phyloP scores from a whole-genome alignment of 2,329 filamentous ascomycete genomes.

The Cercospora sp. region DNA sequence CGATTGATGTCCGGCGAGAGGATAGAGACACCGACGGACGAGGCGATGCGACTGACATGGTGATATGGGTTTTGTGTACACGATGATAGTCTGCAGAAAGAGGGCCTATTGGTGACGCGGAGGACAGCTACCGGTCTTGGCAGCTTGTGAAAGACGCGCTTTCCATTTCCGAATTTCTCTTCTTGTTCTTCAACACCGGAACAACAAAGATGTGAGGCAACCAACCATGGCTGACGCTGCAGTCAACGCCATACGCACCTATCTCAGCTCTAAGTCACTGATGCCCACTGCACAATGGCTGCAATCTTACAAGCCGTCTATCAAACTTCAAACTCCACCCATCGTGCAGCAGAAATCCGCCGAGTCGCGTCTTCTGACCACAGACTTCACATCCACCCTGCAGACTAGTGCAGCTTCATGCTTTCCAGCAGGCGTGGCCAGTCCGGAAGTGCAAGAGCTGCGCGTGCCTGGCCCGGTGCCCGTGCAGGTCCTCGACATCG shows the following conservation, averaged over 20 bases:
- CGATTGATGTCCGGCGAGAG: slow-evolving; percentile 67
- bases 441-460: slow-evolving; percentile 56
- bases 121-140: slow-evolving; percentile 6
- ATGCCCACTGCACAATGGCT: slow-evolving; percentile 64
- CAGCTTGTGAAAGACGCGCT: background rate
- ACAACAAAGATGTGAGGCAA: slow-evolving; percentile 19
- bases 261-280: slow-evolving; percentile 41
- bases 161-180: slow-evolving; percentile 6
- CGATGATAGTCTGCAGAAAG: background rate
- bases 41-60: slow-evolving; percentile 62
- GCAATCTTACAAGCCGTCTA: slow-evolving; percentile 59
- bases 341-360: slow-evolving; percentile 75
- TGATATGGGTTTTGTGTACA: slow-evolving; percentile 12
- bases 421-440: slow-evolving; percentile 60
- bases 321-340: slow-evolving; percentile 59
- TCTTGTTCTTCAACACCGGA: slow-evolving; percentile 4
- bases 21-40: slow-evolving; percentile 62
- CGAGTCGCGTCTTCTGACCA: slow-evolving; percentile 74
- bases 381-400: slow-evolving; percentile 69
- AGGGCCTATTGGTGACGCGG: background rate
- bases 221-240: slow-evolving; percentile 16
- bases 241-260: slow-evolving; percentile 17
- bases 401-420: slow-evolving; percentile 43
- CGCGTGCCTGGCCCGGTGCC: slow-evolving; percentile 63
- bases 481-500: slow-evolving; percentile 82